Conservation (phyloP, 495 filamentous ascomycete genomes). For the Penicillium subrubescens region DNA sequence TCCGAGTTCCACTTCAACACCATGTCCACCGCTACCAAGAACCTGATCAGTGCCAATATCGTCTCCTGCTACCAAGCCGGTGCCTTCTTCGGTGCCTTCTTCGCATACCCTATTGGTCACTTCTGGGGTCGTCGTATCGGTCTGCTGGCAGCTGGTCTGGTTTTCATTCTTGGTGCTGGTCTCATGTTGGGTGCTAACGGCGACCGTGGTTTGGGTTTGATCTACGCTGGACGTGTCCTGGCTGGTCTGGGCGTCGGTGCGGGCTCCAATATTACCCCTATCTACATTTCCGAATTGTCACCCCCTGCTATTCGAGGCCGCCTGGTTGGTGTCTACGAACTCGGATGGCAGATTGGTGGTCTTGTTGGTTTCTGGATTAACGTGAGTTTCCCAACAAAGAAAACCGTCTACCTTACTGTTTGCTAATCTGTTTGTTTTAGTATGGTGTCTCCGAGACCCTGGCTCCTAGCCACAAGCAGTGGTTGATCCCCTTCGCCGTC, state of each 20-base stretch:
- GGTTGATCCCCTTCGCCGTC: slow-evolving; percentile 58
- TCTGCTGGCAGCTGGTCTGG: slow-evolving; percentile 51
- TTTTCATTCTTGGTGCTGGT: slow-evolving; percentile 67
- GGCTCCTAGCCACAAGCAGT: slow-evolving; percentile 44
- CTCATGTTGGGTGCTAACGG: slow-evolving; percentile 62
- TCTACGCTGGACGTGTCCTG: slow-evolving; percentile 71
- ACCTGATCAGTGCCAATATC: slow-evolving; percentile 66
- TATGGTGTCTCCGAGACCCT: slow-evolving; percentile 42
- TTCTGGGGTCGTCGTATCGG: slow-evolving; percentile 59
- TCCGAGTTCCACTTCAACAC: slow-evolving; percentile 58
- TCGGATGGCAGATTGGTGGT: slow-evolving; percentile 73
- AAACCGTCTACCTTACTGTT: neutral
- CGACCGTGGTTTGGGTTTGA: slow-evolving; percentile 59
- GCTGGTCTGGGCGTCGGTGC: slow-evolving; percentile 76
- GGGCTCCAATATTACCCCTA: slow-evolving; percentile 71
- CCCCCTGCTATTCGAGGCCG: slow-evolving; percentile 78
- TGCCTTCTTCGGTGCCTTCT: slow-evolving; percentile 68
- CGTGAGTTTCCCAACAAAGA: slow-evolving; percentile 25
- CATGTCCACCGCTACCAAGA: slow-evolving; percentile 41
- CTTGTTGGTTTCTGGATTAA: slow-evolving; percentile 77
- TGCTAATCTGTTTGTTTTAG: slow-evolving; percentile 25
- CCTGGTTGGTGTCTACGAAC: slow-evolving; percentile 73
- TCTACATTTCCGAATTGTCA: slow-evolving; percentile 79
- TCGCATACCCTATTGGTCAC: slow-evolving; percentile 59
- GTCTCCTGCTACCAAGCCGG: slow-evolving; percentile 70